Evolutionary conservation across 345 rosid species (phyloP).

Genomic region (Geranium rotundifolium): DNA sequence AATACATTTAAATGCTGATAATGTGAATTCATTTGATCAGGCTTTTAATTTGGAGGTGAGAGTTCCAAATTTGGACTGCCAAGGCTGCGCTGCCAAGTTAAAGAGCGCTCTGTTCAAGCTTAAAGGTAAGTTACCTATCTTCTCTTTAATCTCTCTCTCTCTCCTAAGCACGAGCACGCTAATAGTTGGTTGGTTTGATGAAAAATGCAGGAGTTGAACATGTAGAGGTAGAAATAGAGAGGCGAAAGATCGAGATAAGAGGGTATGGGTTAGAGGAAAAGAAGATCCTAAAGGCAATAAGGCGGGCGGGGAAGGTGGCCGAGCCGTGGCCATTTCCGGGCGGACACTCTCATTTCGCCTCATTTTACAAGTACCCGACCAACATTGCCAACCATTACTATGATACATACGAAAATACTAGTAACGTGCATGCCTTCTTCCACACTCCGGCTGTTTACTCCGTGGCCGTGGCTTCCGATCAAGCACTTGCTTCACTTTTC

Average conservation of each 20-base stretch:
- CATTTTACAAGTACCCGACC: constrained; percentile 77
- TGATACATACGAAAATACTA: constrained; percentile 34
- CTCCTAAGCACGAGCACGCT: not conserved
- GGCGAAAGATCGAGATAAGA: constrained; percentile 60
- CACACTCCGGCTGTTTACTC: constrained; percentile 74
- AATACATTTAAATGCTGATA: too few species aligned
- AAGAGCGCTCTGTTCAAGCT: constrained; percentile 77
- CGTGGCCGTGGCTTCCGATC: constrained; percentile 73
- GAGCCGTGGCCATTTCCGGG: constrained; percentile 94
- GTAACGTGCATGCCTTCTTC: constrained; percentile 52
- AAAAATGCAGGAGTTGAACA: constrained; percentile 55
- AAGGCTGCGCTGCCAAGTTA: constrained; percentile 83
- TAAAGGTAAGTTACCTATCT: constrained; percentile 48
- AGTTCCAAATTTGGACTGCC: constrained; percentile 85
- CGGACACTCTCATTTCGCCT: constrained; percentile 50
- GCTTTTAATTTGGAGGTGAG: constrained; percentile 84
- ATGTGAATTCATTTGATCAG: too few species aligned
- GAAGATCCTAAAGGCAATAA: constrained; percentile 61
- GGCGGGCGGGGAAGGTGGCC: constrained; percentile 65
- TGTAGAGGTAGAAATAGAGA: constrained; percentile 81
- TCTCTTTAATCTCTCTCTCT: not conserved
- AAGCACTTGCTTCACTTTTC: constrained; percentile 71
- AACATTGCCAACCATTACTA: constrained; percentile 68
- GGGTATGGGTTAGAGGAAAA: constrained; percentile 61
- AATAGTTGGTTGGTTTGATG: not conserved